These are phyloP conservation scores for Gilbertella persicaria DNA, from an alignment of 371 early-diverging fungal species.

Conservation along the genomic window DNA sequence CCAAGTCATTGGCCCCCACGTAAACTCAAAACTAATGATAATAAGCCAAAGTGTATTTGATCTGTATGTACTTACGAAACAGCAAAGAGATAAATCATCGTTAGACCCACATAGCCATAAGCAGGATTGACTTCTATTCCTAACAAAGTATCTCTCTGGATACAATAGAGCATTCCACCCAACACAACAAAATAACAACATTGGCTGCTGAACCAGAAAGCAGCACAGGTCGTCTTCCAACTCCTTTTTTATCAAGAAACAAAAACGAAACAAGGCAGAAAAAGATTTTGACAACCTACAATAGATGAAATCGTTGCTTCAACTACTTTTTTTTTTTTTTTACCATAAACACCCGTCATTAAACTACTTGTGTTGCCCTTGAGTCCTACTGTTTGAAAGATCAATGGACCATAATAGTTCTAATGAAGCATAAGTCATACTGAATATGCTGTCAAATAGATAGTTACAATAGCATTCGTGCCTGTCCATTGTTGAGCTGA, in stretches of 20 bases:
- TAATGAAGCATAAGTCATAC: background rate
- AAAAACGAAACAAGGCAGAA: constrained; percentile 12
- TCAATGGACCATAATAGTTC: constrained; percentile 22
- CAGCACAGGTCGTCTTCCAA: constrained; percentile 16
- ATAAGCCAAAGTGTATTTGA: too few relatives aligned
- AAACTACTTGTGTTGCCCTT: constrained; percentile 4
- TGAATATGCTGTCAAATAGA: background rate
- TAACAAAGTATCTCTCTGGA: background rate
- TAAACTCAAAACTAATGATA: constrained; percentile 40
- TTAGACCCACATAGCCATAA: constrained; percentile 19
- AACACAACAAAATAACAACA: constrained; percentile 12
- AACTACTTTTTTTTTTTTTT: too few relatives aligned
- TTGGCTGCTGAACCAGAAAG: constrained; percentile 16
- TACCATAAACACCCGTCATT: constrained; percentile 20
- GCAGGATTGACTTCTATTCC: constrained; percentile 3
- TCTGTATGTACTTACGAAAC: constrained; percentile 18
- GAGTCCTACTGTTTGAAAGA: constrained; percentile 14
- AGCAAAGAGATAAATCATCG: constrained; percentile 29
- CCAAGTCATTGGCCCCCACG: constrained; percentile 91
- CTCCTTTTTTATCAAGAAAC: constrained; percentile 12
- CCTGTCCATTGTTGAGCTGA: constrained; percentile 69
- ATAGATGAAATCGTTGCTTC: too few relatives aligned
- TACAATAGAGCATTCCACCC: constrained; percentile 11
- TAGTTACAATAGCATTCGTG: constrained; percentile 55
- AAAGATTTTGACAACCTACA: constrained; percentile 9